Evolutionary conservation across 129 eudicot genomes (phyloP).

Genomic region (Flaveria sonorensis): DNA sequence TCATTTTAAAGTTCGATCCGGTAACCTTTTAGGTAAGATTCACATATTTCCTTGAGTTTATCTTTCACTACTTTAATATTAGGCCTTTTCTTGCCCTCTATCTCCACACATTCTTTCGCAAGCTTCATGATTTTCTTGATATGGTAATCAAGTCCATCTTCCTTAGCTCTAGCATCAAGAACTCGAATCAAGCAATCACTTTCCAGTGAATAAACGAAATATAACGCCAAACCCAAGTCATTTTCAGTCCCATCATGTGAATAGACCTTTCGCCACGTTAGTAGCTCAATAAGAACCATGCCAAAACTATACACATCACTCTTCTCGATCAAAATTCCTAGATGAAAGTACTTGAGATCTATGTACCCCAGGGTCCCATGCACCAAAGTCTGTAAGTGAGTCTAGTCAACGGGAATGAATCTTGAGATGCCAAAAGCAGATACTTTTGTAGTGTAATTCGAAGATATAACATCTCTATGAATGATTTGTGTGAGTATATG

Average conservation of each 20-base stretch:
- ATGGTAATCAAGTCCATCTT: conserved; percentile 20
- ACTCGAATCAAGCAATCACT: conserved; percentile 6
- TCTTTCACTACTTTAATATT: conserved; percentile 30
- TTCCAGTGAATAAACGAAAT: conserved; percentile 19
- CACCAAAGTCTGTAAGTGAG: conserved; percentile 25
- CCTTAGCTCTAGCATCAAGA: conserved; percentile 27
- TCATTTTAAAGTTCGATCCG: too few species aligned
- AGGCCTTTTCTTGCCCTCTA: conserved; percentile 32
- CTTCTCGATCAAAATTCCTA: conserved; percentile 31
- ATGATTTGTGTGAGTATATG: conserved; percentile 35
- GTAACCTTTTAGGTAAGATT: background rate
- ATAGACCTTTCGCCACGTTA: conserved; percentile 23
- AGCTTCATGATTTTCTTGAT: conserved; percentile 14
- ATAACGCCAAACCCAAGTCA: background rate
- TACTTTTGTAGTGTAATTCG: background rate
- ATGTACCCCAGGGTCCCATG: conserved; percentile 36
- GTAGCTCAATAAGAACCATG: conserved; percentile 34
- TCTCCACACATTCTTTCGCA: conserved; percentile 19
- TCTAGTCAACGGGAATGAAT: conserved; percentile 22
- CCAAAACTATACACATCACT: conserved; percentile 43
- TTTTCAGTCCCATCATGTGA: conserved; percentile 13
- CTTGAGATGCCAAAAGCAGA: conserved; percentile 9
- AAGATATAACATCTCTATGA: conserved; percentile 35
- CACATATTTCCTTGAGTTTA: conserved; percentile 7
- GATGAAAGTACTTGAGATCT: conserved; percentile 31